Evolutionary conservation across 2,329 filamentous ascomycete genomes (phyloP).

Genomic region (Chrysosporium queenslandicum): DNA sequence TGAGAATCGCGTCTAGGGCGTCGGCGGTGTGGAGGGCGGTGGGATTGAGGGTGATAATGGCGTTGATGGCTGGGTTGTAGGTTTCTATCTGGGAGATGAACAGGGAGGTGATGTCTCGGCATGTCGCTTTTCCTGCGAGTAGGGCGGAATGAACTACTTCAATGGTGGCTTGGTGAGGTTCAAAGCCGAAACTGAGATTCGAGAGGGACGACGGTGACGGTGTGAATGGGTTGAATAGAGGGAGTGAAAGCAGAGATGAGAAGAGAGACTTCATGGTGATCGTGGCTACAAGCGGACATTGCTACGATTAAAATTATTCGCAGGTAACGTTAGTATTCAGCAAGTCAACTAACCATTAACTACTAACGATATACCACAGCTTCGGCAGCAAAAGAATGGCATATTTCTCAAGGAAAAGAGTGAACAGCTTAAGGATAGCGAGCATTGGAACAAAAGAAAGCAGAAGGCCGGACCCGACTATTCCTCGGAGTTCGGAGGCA

Average conservation of each 20-base stretch:
- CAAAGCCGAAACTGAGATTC: conserved; percentile 28
- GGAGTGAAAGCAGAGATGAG: not conserved
- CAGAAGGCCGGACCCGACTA: too few species aligned
- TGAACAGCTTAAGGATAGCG: too few species aligned
- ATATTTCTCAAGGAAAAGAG: too few species aligned
- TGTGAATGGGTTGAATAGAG: not conserved
- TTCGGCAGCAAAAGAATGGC: too few species aligned
- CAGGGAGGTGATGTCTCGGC: conserved; percentile 44
- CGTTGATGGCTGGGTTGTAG: conserved; percentile 49
- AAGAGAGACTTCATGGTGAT: not conserved
- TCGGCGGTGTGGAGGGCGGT: conserved; percentile 42
- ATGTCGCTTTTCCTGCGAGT: conserved; percentile 44
- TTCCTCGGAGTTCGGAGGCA: not conserved
- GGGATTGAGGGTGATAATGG: conserved; percentile 47
- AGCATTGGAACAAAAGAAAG: too few species aligned
- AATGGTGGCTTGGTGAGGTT: conserved; percentile 51
- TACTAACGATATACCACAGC: too few species aligned
- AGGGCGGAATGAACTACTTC: conserved; percentile 47
- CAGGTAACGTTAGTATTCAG: not conserved
- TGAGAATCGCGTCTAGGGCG: conserved; percentile 34
- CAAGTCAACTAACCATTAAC: not conserved
- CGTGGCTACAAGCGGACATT: not conserved
- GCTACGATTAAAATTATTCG: not conserved
- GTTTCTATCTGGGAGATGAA: conserved; percentile 50
- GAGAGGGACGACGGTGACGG: not conserved